phyloP scores from a whole-genome alignment of 129 eudicot genomes.

The Tagetes erecta region DNA sequence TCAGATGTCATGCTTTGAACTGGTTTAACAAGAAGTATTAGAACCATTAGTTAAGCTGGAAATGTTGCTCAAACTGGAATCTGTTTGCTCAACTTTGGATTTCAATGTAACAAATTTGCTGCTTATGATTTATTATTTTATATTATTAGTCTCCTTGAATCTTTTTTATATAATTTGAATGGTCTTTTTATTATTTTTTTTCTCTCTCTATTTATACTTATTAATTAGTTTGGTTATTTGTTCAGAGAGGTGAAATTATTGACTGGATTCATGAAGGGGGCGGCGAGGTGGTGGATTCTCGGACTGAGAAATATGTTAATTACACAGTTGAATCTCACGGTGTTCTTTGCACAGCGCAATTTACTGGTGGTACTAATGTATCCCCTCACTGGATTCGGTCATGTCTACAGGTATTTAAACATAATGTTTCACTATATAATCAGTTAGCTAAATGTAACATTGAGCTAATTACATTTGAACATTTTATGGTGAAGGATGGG shows the following conservation, averaged over 20 bases:
- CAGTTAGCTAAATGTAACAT: background rate
- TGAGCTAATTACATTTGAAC: constrained; percentile 29
- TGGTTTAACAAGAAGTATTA: too few species aligned
- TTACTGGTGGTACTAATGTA: constrained; percentile 48
- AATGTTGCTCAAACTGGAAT: background rate
- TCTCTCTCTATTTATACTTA: background rate
- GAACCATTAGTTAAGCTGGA: too few species aligned
- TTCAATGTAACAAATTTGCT: constrained; percentile 7
- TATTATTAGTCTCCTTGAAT: background rate
- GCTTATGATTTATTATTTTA: constrained; percentile 6
- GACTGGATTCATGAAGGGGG: constrained; percentile 89
- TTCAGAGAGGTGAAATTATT: constrained; percentile 72
- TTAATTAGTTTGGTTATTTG: constrained; percentile 23
- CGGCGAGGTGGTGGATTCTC: constrained; percentile 60
- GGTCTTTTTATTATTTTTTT: background rate
- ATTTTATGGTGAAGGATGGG: constrained; percentile 59
- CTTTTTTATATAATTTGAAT: background rate
- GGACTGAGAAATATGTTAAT: constrained; percentile 42
- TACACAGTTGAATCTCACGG: constrained; percentile 83
- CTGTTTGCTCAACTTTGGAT: background rate
- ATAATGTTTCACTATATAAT: background rate
- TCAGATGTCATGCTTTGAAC: too few species aligned
- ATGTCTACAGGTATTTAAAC: constrained; percentile 65
- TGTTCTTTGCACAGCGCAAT: constrained; percentile 29
- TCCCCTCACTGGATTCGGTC: constrained; percentile 86